Evolutionary conservation across 495 filamentous ascomycete genomes (phyloP).

Genomic region (Astrocystis sublimbata): DNA sequence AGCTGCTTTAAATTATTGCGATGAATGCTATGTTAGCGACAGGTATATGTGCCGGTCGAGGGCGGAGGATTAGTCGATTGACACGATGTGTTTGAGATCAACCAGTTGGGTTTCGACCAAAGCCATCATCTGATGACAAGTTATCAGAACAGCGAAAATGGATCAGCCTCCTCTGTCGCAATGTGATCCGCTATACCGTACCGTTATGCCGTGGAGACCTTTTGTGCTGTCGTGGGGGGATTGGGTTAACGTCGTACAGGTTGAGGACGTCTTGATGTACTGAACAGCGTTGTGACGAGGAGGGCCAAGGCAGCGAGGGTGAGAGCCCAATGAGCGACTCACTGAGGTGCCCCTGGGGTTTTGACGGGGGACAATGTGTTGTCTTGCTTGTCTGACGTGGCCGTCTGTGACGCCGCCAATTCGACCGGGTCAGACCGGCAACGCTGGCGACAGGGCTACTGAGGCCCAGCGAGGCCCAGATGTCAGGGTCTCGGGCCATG

Average conservation of each 20-base stretch:
- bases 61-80: slow-evolving; percentile 9
- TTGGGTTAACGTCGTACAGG: slow-evolving; percentile 19
- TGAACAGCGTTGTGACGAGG: slow-evolving; percentile 11
- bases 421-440: slow-evolving; percentile 20
- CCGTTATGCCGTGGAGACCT: slow-evolving; percentile 14
- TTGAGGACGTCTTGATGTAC: slow-evolving; percentile 13
- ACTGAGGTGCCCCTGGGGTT: slow-evolving; percentile 15
- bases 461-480: slow-evolving; percentile 18
- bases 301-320: slow-evolving; percentile 3
- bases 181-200: slow-evolving; percentile 16
- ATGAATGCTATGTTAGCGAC: background rate
- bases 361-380: slow-evolving; percentile 20
- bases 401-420: slow-evolving; percentile 16
- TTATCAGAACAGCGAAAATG: slow-evolving; percentile 11
- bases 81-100: slow-evolving; percentile 9
- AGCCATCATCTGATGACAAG: slow-evolving; percentile 16
- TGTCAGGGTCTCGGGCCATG: slow-evolving; percentile 11
- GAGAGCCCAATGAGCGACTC: slow-evolving; percentile 8
- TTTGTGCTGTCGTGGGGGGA: slow-evolving; percentile 20
- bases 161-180: slow-evolving; percentile 2
- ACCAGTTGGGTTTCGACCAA: slow-evolving; percentile 14
- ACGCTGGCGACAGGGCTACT: slow-evolving; percentile 11
- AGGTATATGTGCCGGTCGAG: background rate
- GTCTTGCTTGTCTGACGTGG: slow-evolving; percentile 21
- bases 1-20: background rate